Percentiles rank a stretch among this genome's conserved stretches.
Evolutionary conservation across 345 rosid genomes (phyloP).

Genomic region (Capsella bursapastoris): DNA sequence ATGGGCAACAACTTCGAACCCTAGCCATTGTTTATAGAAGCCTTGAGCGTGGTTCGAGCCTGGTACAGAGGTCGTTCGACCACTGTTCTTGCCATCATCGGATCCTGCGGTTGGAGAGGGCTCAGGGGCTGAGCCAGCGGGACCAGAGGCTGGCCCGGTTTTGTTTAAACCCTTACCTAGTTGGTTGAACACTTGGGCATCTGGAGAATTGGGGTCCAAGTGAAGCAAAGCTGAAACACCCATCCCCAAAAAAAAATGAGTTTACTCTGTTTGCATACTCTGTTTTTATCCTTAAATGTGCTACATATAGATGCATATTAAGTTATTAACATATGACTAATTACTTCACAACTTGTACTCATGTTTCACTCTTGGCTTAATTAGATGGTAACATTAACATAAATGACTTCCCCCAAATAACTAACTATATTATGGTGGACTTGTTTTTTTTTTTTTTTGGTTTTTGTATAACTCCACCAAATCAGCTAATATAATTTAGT

Average conservation of each 20-base stretch:
- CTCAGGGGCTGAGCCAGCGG: slow-evolving; percentile 29
- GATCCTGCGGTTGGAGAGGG: slow-evolving; percentile 41
- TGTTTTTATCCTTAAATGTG: background rate
- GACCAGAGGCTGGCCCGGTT: slow-evolving; percentile 31
- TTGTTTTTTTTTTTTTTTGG: background rate
- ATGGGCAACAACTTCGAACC: slow-evolving; percentile 14
- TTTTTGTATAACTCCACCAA: background rate
- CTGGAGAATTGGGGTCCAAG: slow-evolving; percentile 70
- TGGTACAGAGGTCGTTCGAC: slow-evolving; percentile 5
- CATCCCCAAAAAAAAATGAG: background rate
- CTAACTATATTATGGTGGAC: background rate
- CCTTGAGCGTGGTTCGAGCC: background rate
- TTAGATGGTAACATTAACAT: background rate
- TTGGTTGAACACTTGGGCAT: slow-evolving; percentile 70
- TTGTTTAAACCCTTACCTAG: slow-evolving; percentile 44
- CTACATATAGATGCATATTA: no score
- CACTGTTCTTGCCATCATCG: background rate
- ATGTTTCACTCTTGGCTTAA: background rate
- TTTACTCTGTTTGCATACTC: background rate
- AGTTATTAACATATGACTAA: background rate
- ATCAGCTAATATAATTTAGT: background rate
- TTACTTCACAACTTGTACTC: background rate
- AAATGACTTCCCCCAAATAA: background rate
- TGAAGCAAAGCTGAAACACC: slow-evolving; percentile 46
- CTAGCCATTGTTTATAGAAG: slow-evolving; percentile 23